Evolutionary conservation across 805 yeast species (phyloP), one percentile per base, ranked within the genome.

Genomic region (Candida boleticola): DNA sequence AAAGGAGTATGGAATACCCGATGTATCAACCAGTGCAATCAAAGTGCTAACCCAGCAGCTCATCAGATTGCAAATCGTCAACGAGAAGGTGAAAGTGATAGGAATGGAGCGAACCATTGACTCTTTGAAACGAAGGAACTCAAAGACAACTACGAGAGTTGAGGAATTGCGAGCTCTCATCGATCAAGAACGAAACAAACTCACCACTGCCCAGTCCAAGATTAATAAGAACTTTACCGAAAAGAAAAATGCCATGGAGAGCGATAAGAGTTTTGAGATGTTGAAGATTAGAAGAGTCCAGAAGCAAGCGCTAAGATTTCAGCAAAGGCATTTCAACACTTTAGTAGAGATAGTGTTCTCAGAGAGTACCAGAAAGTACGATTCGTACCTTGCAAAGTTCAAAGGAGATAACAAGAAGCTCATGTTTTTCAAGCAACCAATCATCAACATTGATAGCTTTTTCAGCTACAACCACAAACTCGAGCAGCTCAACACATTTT

Each of bases 401-500:
- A 31, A 36, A 25, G 34, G 29, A 11, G 23, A 16, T 20, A 44
- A 36, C 19, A 31, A 31, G 13, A 18, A 19, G 22, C 48, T 43
- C 16, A 35, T 42, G 17, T 55, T 64, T 36, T 58, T 44, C 46
- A 40, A 51, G 36, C 65, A 59, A 40, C 67, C 65, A 0, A 51
- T 67, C 2, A 47, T 67, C 6, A 50, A 44, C 16, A 42, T 67
- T 3, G 43, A 52, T 9, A 51, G 57, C 18, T 63, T 68, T 40
- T 50, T 63, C 34, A 49, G 48, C n/a, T 50, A 55, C 42, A 63
- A 57, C 37, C 49, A 48, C 18, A 47, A 46, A 23, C 47, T 59
- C 1, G 46, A 65, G 4, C 68, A 63, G 5, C 47, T 61, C 17
- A 61, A 61, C 39, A 57, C 51, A 37, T 61, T 58, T 41, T 41